A percentile compares a stretch with the other conserved stretches of the same genome.
Conservation (phyloP, 371 early-diverging fungal species). For the Mortierella sp. region DNA sequence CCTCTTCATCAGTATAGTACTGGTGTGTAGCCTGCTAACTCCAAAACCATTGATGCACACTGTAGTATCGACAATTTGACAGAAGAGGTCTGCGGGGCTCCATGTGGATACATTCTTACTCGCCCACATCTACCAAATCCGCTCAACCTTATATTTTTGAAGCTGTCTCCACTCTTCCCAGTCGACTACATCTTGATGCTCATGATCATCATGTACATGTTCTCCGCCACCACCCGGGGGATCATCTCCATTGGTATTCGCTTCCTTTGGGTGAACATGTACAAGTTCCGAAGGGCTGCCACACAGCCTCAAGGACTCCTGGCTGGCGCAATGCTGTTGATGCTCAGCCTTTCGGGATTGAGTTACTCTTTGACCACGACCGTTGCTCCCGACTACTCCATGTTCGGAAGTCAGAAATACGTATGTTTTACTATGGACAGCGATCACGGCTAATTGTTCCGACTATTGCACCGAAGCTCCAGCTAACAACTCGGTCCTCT, state of each 20-base stretch:
- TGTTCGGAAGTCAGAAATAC: conserved; percentile 76
- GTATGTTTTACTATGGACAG: conserved; percentile 60
- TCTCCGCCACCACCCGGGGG: conserved; percentile 69
- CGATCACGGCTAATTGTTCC: background rate
- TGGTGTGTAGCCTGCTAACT: too few species aligned
- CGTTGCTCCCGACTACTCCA: conserved; percentile 74
- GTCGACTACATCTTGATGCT: conserved; percentile 73
- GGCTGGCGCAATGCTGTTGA: conserved; percentile 61
- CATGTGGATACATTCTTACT: conserved; percentile 73
- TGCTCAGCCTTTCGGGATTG: conserved; percentile 68
- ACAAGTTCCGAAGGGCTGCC: conserved; percentile 60
- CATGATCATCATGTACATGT: conserved; percentile 68
- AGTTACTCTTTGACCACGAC: conserved; percentile 67
- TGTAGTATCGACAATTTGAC: conserved; percentile 63
- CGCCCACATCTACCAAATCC: conserved; percentile 72
- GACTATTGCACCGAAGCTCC: background rate
- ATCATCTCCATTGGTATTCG: conserved; percentile 70
- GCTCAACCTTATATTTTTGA: conserved; percentile 67
- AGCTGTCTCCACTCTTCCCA: conserved; percentile 66
- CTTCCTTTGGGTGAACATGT: conserved; percentile 70
- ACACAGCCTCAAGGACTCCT: conserved; percentile 73
- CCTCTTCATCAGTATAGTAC: too few species aligned
- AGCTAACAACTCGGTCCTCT: background rate
- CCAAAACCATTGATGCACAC: background rate
- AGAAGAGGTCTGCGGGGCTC: conserved; percentile 68